A percentile compares a stretch with the other conserved stretches of the same genome.
phyloP scores from a whole-genome alignment of 2,329 filamentous ascomycete genomes.

The Amylocarpus encephaloides region DNA sequence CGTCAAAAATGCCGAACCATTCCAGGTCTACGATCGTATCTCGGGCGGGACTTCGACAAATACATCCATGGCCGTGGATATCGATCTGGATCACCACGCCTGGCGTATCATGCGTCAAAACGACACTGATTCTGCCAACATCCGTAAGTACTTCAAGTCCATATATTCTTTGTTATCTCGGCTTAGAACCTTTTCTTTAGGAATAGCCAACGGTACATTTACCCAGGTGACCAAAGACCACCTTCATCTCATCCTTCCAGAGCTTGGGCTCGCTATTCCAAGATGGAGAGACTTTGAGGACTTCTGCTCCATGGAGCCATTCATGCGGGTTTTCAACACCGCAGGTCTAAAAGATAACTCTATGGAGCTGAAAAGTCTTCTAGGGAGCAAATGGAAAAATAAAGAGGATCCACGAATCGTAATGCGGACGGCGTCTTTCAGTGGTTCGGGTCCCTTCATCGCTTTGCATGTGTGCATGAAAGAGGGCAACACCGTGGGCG shows the following conservation, averaged over 20 bases:
- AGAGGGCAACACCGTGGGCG: not conserved
- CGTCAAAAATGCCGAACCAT: not conserved
- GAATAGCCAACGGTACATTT: constrained; percentile 7
- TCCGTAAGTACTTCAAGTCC: not conserved
- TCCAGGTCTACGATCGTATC: constrained; percentile 11
- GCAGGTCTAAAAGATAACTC: not conserved
- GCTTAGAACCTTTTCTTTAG: not conserved
- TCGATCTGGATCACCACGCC: constrained; percentile 7
- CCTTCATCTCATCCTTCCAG: constrained; percentile 10
- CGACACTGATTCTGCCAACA: constrained; percentile 6
- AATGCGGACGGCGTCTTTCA: constrained; percentile 15
- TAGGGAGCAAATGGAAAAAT: constrained; percentile 3
- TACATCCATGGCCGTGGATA: constrained; percentile 9
- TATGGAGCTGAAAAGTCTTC: not conserved
- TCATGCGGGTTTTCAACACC: constrained; percentile 10
- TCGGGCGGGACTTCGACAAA: not conserved
- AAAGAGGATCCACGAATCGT: constrained; percentile 1
- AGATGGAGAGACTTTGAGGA: constrained; percentile 9
- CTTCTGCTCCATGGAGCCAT: constrained; percentile 9
- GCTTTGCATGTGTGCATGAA: constrained; percentile 9
- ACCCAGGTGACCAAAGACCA: not conserved
- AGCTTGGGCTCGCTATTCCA: constrained; percentile 5
- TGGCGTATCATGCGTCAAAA: constrained; percentile 11
- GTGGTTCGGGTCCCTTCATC: constrained; percentile 2
- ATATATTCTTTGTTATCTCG: not conserved